A percentile compares a stretch with the other conserved stretches of the same genome.
Conservation (phyloP, 208 protist genomes). For the Trypanosoma melophagium region DNA sequence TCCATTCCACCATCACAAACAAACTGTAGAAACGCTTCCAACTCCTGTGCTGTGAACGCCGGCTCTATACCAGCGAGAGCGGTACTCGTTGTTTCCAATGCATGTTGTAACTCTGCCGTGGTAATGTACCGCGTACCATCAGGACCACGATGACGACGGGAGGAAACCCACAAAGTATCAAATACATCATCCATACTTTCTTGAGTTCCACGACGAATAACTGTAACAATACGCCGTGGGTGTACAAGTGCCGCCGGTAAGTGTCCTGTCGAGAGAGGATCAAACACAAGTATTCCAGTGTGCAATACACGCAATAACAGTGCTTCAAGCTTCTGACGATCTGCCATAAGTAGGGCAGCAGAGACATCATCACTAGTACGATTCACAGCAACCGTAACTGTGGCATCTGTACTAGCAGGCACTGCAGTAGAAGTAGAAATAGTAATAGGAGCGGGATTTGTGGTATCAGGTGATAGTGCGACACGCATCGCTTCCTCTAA, state of each 20-base stretch:
- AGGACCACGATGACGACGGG: constrained; percentile 8
- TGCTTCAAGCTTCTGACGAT: constrained; percentile 34
- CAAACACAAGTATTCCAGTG: constrained; percentile 36
- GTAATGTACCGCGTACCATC: constrained; percentile 24
- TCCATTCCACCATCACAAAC: constrained; percentile 24
- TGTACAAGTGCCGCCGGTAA: background rate
- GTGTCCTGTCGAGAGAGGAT: constrained; percentile 26
- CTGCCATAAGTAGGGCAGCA: constrained; percentile 8
- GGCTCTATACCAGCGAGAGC: constrained; percentile 11
- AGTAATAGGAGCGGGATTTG: too few relatives aligned
- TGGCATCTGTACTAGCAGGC: background rate
- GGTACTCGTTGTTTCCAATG: background rate
- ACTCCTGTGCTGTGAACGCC: constrained; percentile 28
- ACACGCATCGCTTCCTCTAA: too few relatives aligned
- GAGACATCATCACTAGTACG: too few relatives aligned
- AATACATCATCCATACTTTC: constrained; percentile 30
- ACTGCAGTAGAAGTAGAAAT: too few relatives aligned
- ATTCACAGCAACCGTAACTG: too few relatives aligned
- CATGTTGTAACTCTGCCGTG: background rate
- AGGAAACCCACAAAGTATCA: constrained; percentile 36
- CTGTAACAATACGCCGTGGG: constrained; percentile 25
- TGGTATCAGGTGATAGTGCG: too few relatives aligned
- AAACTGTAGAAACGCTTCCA: constrained; percentile 37
- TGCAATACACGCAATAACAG: constrained; percentile 27
- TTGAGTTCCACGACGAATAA: constrained; percentile 29